Conservation (phyloP, 345 rosid genomes). For the Camelina hispida region DNA sequence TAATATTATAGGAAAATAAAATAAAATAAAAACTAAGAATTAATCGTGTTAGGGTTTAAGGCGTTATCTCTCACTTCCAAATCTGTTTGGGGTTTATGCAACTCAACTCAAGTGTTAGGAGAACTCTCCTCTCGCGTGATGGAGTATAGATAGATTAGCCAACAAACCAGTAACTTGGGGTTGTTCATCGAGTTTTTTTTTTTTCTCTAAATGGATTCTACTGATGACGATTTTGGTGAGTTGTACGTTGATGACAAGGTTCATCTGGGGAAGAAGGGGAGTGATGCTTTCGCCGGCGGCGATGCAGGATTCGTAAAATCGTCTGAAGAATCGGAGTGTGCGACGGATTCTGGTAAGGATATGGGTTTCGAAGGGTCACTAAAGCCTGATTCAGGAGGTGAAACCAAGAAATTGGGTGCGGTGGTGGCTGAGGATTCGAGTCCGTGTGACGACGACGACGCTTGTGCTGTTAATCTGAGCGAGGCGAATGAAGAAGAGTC, state of each 20-base stretch:
- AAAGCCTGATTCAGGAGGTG: conserved; percentile 23
- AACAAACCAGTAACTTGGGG: background rate
- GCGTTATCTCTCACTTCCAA: no score
- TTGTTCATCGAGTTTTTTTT: background rate
- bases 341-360: background rate
- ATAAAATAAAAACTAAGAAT: no score
- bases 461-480: conserved; percentile 21
- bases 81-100: no score
- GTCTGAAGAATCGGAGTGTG: conserved; percentile 37
- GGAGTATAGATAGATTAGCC: background rate
- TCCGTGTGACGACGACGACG: conserved; percentile 1
- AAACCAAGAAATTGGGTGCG: conserved; percentile 2
- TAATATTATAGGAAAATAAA: no score
- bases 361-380: background rate
- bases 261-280: conserved; percentile 28
- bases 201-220: conserved; percentile 46
- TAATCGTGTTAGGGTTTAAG: no score
- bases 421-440: conserved; percentile 30
- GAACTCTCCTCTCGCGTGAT: background rate
- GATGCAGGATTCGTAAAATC: conserved; percentile 13
- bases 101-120: no score
- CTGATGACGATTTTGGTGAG: conserved; percentile 68
- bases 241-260: conserved; percentile 59
- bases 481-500: conserved; percentile 30
- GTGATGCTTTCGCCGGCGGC: conserved; percentile 37